These are phyloP conservation scores for Spongispora temasekensis DNA, from an alignment of 1,284 basidiomycete species.

Conservation along the genomic window DNA sequence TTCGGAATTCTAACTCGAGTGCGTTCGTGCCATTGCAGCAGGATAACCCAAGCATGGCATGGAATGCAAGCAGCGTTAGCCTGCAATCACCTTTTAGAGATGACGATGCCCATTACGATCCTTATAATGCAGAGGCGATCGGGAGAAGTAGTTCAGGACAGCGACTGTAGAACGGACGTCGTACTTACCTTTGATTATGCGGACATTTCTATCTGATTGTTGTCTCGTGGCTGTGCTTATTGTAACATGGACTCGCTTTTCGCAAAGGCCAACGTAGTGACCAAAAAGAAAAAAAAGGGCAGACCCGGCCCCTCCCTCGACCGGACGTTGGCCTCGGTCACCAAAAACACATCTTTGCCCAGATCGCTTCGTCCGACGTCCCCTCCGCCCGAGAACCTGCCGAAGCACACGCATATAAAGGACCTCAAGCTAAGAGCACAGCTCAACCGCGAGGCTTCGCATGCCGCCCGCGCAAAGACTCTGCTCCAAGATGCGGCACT, in stretches of 20 bases:
- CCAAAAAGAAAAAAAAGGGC: conserved; percentile 45
- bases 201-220: conserved; percentile 10
- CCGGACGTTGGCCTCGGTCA: conserved; percentile 61
- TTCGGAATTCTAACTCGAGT: conserved; percentile 52
- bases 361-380: conserved; percentile 56
- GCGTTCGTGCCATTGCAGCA: conserved; percentile 61
- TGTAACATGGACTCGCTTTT: conserved; percentile 67
- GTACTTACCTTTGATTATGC: not conserved
- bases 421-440: conserved; percentile 78
- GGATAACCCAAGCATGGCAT: conserved; percentile 51
- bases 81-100: conserved; percentile 48
- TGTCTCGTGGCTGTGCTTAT: not conserved
- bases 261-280: conserved; percentile 65
- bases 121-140: conserved; percentile 27
- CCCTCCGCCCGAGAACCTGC: conserved; percentile 43
- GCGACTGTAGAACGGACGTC: conserved; percentile 23
- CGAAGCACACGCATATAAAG: conserved; percentile 61
- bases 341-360: conserved; percentile 55
- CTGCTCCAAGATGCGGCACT: conserved; percentile 67
- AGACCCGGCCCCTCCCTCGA: conserved; percentile 38
- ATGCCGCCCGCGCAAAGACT: conserved; percentile 56
- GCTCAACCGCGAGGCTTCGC: conserved; percentile 60
- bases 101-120: conserved; percentile 34
- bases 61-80: conserved; percentile 50
- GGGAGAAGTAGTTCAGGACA: conserved; percentile 30